A percentile compares a stretch with the other conserved stretches of the same genome.
Evolutionary conservation across 352 stramenopile genomes (phyloP).

Genomic region (Pythium insidiosum): DNA sequence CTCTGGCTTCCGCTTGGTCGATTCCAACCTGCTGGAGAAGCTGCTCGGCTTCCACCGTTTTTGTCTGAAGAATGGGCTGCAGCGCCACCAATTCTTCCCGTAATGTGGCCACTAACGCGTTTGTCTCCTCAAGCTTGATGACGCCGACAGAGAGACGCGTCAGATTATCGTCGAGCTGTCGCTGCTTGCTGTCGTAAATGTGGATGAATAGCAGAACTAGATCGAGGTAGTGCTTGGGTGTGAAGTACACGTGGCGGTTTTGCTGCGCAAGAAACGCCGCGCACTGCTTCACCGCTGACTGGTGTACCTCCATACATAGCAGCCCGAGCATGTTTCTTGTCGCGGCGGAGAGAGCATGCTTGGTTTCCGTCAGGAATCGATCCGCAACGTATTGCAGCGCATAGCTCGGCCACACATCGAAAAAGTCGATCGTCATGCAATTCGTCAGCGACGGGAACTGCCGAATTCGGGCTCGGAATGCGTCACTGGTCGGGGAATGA

Average conservation of each 20-base stretch:
- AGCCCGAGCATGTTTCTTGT: conserved; percentile 19
- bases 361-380: conserved; percentile 21
- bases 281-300: conserved; percentile 18
- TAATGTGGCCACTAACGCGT: conserved; percentile 44
- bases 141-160: conserved; percentile 51
- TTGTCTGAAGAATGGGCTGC: conserved; percentile 63
- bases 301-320: conserved; percentile 51
- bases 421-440: conserved; percentile 92
- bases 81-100: conserved; percentile 79
- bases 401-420: conserved; percentile 86
- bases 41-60: conserved; percentile 50
- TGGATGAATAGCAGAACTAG: conserved; percentile 83
- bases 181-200: conserved; percentile 57
- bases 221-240: conserved; percentile 87
- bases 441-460: conserved; percentile 92
- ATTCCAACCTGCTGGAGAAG: conserved; percentile 51
- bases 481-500: conserved; percentile 73
- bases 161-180: conserved; percentile 29
- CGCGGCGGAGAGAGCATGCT: conserved; percentile 7
- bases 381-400: conserved; percentile 82
- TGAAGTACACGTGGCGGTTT: conserved; percentile 46
- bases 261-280: conserved; percentile 23
- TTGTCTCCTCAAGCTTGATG: conserved; percentile 69
- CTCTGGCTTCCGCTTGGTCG: conserved; percentile 43
- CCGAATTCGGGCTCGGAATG: conserved; percentile 78